These are phyloP conservation scores for Raphanus raphanistrum DNA, from an alignment of 345 rosid species.

Conservation along the genomic window DNA sequence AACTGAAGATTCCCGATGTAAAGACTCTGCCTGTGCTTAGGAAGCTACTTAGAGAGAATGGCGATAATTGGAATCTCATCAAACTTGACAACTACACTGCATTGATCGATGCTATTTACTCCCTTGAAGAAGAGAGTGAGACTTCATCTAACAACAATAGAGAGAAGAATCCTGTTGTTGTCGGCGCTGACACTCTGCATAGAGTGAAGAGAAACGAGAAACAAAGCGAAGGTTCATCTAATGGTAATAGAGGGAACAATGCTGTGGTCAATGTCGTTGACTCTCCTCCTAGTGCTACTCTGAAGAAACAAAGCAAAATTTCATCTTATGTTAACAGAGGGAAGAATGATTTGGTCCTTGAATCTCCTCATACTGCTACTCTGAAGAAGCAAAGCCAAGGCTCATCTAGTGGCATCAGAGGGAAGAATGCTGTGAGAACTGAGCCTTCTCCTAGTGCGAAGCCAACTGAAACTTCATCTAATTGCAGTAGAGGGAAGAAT, in stretches of 20 bases:
- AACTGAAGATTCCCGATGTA: conserved; percentile 45
- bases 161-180: conserved; percentile 7
- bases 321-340: conserved; percentile 31
- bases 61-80: conserved; percentile 55
- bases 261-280: neutral
- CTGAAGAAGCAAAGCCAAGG: conserved; percentile 20
- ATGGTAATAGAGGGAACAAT: neutral
- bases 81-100: conserved; percentile 58
- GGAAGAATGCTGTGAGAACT: neutral
- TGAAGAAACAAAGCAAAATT: neutral
- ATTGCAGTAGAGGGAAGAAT: conserved; percentile 25
- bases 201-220: conserved; percentile 22
- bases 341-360: conserved; percentile 14
- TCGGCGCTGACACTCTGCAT: neutral
- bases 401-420: neutral
- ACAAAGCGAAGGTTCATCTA: neutral
- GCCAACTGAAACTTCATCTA: conserved; percentile 26
- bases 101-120: conserved; percentile 58
- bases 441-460: neutral
- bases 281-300: neutral
- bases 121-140: conserved; percentile 32
- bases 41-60: conserved; percentile 44
- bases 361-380: neutral
- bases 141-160: conserved; percentile 24
- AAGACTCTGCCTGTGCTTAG: conserved; percentile 51